These are phyloP conservation scores for Colletotrichum navitas DNA, from an alignment of 2,329 filamentous ascomycete species.

Conservation along the genomic window DNA sequence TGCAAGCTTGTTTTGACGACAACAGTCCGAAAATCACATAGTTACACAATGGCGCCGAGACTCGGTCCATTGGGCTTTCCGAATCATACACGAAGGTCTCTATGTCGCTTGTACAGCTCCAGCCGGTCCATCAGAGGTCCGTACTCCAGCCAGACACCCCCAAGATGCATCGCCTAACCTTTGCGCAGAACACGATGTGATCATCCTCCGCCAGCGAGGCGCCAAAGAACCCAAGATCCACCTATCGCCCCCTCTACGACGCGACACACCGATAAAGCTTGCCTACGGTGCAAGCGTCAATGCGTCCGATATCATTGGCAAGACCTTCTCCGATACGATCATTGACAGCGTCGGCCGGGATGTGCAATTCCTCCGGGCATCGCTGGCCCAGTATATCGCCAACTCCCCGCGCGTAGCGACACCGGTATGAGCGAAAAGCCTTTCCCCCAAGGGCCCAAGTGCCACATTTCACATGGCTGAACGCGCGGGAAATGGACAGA, in stretches of 20 bases:
- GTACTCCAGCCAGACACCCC: neutral
- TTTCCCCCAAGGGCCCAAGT: neutral
- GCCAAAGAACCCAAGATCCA: slow-evolving; percentile 52
- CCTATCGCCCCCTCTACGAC: slow-evolving; percentile 53
- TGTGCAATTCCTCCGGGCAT: slow-evolving; percentile 73
- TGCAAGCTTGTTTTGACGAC: slow-evolving; percentile 7
- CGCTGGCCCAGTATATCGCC: slow-evolving; percentile 79
- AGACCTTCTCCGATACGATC: slow-evolving; percentile 69
- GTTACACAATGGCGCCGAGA: slow-evolving; percentile 27
- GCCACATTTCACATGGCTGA: slow-evolving; percentile 13
- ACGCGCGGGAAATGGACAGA: slow-evolving; percentile 44
- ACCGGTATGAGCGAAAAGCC: slow-evolving; percentile 64
- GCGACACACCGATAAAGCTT: slow-evolving; percentile 50
- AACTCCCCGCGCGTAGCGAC: slow-evolving; percentile 79
- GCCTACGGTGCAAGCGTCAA: slow-evolving; percentile 61
- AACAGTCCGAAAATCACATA: neutral
- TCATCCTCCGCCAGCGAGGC: slow-evolving; percentile 57
- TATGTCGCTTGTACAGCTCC: slow-evolving; percentile 23
- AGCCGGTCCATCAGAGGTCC: slow-evolving; percentile 29
- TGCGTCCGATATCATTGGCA: slow-evolving; percentile 73
- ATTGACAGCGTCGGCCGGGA: slow-evolving; percentile 62
- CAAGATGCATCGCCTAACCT: slow-evolving; percentile 3
- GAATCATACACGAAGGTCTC: slow-evolving; percentile 5
- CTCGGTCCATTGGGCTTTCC: slow-evolving; percentile 22
- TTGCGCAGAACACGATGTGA: slow-evolving; percentile 54